Base-by-base conservation (phyloP, 2,329 filamentous ascomycete genomes). In the Helminthosporium solani region DNA sequence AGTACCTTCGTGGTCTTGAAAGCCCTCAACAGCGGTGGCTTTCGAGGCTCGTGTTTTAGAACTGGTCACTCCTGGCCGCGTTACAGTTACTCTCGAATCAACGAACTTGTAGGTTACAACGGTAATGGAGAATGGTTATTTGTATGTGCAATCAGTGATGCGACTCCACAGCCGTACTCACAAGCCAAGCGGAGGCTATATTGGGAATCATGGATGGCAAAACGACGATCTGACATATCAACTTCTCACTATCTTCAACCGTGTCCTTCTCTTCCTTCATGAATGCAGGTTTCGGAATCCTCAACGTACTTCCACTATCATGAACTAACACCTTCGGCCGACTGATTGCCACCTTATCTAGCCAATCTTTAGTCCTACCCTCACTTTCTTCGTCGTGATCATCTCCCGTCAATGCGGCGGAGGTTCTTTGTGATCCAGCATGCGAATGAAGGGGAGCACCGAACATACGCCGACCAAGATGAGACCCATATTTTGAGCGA, bases 1-100 rank as follows among this genome's bases (percentile, higher is more conserved):
- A 83, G 21, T 88, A 88, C 68, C 71, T 38, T 25, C 83, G 87
- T 72, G 68, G 69, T n/a, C 66, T 78, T 11, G 71, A 78, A 46
- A 67, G 67, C 1, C 46, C 12, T 52, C 43, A 12, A 56, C 44
- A n/a, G 61, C 61, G 1, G 47, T 46, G 9, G 44, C 20, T 12
- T 39, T 61, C 19, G 62, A 54, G 52, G 56, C 52, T 1, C 50
- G 56, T 20, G 49, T 67, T 4, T 34, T 60, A 8, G 51, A 40
- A 1, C 33, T 66, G 35, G 61, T 54, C 3, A 63, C 56, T 1
- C 51, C 48, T 2, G 46, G 41, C 3, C 41, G 54, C 27, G 56
- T 68, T 3, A 58, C 46, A 7, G 64, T 63, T 37, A 2, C 51
- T 0, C 48, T 41, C 46, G 57, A 53, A 8, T 55, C 57, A 7